Evolutionary conservation across 2,329 filamentous ascomycete species (phyloP), one percentile per base, ranked within the genome.

Genomic region (Raffaelea deltoideospora): DNA sequence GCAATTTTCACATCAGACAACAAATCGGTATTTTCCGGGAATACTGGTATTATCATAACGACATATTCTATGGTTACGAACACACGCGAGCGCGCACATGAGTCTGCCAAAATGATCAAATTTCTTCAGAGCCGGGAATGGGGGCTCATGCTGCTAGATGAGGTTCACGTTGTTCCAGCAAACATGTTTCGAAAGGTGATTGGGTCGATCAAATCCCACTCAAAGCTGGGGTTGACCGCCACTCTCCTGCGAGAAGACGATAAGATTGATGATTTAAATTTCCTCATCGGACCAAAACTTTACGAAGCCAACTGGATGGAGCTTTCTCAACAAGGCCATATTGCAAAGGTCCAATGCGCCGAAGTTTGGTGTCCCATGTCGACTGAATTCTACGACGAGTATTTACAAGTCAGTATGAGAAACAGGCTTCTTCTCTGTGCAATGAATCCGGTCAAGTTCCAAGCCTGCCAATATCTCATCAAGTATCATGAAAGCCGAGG

Each of bases 271-370:
- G 87, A 96, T 64, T 60, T 98, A 32, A 98, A 98, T 56, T 98
- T 96, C 53, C 62, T 98, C 40, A 96, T 98, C 50, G 90, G 90
- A 0, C 90, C 90, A 1, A 98, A 98, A 56, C 66, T 98, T 1
- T 98, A 94, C 53, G 90, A 98, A 58, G 90, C 90, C 21, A 98
- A 98, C 55, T 98, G 90, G 90, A 94, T 96, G 77, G 90, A 98
- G 56, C 71, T 98, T 29, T 90, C 88, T 1, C 84, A 95, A 50
- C 86, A 95, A 58, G 90, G 90, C 1, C 87, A 95, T 53, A 98
- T 98, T 54, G 90, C 90, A 26, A 80, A 85, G 47, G 90, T 98
- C 2, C 90, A 98, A 56, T 98, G 90, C 56, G 90, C 90, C 13
- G 90, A 98, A 57, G 90, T 98, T 7, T 98, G 90, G 90, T 98